phyloP scores from a whole-genome alignment of 2,329 filamentous ascomycete genomes.

The Verticillium longisporum region DNA sequence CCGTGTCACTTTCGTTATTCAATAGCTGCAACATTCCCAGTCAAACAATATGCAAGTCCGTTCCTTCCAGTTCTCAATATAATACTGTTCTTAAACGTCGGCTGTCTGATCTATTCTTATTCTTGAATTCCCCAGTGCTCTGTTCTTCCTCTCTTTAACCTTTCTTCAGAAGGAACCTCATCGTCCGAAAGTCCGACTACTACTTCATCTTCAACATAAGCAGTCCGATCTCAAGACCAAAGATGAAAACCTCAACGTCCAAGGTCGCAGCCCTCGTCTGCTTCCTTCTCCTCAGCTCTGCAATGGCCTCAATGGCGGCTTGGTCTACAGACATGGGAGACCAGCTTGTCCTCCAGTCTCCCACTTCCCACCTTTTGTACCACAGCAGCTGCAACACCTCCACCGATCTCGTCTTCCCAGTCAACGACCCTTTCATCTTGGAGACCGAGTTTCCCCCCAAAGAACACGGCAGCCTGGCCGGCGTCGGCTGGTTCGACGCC shows the following conservation, averaged over 20 bases:
- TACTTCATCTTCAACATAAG: no score
- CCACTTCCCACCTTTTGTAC: constrained; percentile 22
- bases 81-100: no score
- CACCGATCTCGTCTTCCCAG: constrained; percentile 23
- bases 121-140: no score
- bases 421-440: constrained; percentile 11
- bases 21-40: no score
- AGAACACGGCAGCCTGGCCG: background rate
- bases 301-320: constrained; percentile 21
- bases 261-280: background rate
- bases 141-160: background rate
- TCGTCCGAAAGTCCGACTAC: no score
- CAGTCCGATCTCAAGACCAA: no score
- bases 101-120: no score
- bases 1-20: no score
- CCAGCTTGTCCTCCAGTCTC: constrained; percentile 27
- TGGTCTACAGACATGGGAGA: constrained; percentile 27
- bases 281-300: constrained; percentile 12
- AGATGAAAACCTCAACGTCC: background rate
- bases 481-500: constrained; percentile 1
- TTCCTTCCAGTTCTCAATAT: no score
- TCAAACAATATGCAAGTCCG: no score
- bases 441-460: background rate
- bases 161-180: no score
- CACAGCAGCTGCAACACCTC: constrained; percentile 27